Evolutionary conservation across 345 rosid species (phyloP), one percentile per base, ranked within the genome.

Genomic region (Arabidopsis thaliana): DNA sequence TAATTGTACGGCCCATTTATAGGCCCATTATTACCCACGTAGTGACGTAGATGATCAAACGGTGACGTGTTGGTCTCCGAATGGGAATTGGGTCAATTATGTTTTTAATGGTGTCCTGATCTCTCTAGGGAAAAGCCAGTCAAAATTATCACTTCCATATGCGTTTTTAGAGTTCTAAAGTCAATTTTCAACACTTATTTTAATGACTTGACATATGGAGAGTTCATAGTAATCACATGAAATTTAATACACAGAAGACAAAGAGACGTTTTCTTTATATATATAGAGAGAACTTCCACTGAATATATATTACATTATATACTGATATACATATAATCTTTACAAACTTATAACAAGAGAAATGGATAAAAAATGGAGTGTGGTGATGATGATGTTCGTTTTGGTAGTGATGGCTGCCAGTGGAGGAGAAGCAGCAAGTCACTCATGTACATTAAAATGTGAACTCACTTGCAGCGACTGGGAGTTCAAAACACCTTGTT

Each of bases 341-440:
- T 33, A 2, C 4, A 22, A 7, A 49, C 0, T 33, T 16, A 16
- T 16, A 49, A 65, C 8, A 34, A 65, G 32, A 34, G 33, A 49
- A 33, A 66, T 66, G 59, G 46, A 34, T 34, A 66, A 50, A 13
- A 66, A 66, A 36, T 7, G 10, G 57, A 65, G 46, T 49, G 46
- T 65, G 12, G 8, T 23, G 58, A 66, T 50, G 59, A 50, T 66
- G 33, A 36, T 50, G 46, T 34, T 66, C 0, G 13, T 12, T 22
- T 22, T 66, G 46, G 53, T 63, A 25, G 67, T 28, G 53, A 44
- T 63, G 52, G 46, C 13, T 50, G 22, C 58, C 12, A 66, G 13
- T 22, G 46, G 34, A 50, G 22, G 33, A 66, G 59, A 49, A 66
- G 59, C 46, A 66, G 2, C 0, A 49, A 5, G 5, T 63, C 67